Evolutionary conservation across 2,329 filamentous ascomycete genomes (phyloP).

Genomic region (Talaromyces funiculosus): DNA sequence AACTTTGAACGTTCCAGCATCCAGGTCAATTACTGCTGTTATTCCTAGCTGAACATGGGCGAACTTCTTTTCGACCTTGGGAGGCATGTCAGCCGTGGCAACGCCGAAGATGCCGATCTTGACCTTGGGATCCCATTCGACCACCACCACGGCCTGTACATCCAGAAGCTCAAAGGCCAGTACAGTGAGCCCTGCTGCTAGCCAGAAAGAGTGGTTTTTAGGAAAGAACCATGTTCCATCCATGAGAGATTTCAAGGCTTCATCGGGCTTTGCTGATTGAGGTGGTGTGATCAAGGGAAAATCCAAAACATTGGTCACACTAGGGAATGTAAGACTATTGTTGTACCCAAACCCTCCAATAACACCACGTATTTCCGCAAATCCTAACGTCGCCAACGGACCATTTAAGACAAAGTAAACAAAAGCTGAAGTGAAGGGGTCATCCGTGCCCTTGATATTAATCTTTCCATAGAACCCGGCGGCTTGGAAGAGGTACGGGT

Average conservation of each 20-base stretch:
- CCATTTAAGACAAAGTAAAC: not conserved
- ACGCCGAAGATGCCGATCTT: not conserved
- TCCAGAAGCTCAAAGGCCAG: not conserved
- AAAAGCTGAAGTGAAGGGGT: not conserved
- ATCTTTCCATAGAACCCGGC: not conserved
- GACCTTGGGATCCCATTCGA: not conserved
- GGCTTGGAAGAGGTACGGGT: not conserved
- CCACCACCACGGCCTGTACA: not conserved
- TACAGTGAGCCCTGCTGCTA: not conserved
- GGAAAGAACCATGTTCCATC: no score
- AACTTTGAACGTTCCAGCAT: slow-evolving; percentile 24
- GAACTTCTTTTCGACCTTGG: slow-evolving; percentile 17
- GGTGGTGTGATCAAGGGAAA: not conserved
- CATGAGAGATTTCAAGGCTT: not conserved
- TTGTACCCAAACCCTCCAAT: not conserved
- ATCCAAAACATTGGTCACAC: not conserved
- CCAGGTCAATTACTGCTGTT: not conserved
- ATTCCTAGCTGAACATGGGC: slow-evolving; percentile 17
- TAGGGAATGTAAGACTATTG: not conserved
- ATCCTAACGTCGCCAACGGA: not conserved
- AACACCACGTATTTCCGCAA: not conserved
- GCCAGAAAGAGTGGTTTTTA: no score
- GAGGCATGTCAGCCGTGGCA: not conserved
- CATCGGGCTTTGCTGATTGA: not conserved
- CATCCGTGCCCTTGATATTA: not conserved